Conservation (phyloP, 2,329 filamentous ascomycete genomes). For the Biscogniauxia sp. region DNA sequence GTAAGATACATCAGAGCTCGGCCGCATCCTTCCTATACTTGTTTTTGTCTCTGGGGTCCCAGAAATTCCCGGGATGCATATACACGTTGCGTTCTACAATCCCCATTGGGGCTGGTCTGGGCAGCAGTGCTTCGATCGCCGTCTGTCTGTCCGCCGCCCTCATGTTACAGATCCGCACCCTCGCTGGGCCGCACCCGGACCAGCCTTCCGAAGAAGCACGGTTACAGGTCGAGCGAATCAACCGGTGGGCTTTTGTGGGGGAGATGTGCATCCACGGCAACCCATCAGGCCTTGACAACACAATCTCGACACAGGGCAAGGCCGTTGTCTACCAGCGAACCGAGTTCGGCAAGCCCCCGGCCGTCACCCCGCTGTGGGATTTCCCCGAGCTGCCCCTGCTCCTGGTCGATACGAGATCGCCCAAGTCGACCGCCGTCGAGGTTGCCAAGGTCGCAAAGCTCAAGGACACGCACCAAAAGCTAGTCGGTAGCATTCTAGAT, state of each 20-base stretch:
- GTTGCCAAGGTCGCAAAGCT: slow-evolving; percentile 81
- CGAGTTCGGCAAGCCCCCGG: slow-evolving; percentile 74
- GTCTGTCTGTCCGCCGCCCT: slow-evolving; percentile 85
- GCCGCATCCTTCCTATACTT: slow-evolving; percentile 89
- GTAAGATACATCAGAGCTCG: slow-evolving; percentile 81
- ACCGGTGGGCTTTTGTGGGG: slow-evolving; percentile 94
- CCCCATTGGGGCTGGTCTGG: slow-evolving; percentile 85
- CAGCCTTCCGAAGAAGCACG: slow-evolving; percentile 86
- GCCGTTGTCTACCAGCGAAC: slow-evolving; percentile 85
- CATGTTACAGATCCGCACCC: slow-evolving; percentile 80
- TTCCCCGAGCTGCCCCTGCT: slow-evolving; percentile 92
- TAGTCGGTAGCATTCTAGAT: slow-evolving; percentile 79
- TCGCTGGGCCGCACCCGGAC: slow-evolving; percentile 88
- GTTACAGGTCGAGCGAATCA: slow-evolving; percentile 89
- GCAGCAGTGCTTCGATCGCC: slow-evolving; percentile 90
- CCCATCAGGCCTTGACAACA: slow-evolving; percentile 95
- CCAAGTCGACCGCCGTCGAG: slow-evolving; percentile 81
- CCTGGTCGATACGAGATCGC: slow-evolving; percentile 83
- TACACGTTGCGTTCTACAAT: slow-evolving; percentile 94
- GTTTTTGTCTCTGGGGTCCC: slow-evolving; percentile 81
- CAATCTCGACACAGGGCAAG: slow-evolving; percentile 88
- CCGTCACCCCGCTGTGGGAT: slow-evolving; percentile 72
- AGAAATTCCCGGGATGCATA: slow-evolving; percentile 74
- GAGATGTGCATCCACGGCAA: slow-evolving; percentile 98
- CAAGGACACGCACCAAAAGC: slow-evolving; percentile 67